Conservation (phyloP, 2,329 filamentous ascomycete genomes). For the Phaeosphaeriaceae sp. region DNA sequence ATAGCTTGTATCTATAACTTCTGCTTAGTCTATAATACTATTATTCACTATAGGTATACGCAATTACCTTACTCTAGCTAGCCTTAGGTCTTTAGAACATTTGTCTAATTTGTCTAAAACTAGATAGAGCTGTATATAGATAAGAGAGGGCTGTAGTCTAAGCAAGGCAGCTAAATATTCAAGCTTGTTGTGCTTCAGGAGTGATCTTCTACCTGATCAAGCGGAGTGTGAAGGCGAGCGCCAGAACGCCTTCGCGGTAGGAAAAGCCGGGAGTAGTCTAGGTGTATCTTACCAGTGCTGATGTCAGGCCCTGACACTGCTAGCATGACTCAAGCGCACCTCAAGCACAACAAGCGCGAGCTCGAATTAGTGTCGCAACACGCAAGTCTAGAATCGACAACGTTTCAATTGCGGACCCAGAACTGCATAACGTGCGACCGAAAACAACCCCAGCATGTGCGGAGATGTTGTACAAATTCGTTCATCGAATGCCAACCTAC, state of each 20-base stretch:
- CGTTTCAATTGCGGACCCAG: not conserved
- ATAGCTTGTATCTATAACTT: not conserved
- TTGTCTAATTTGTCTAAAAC: not conserved
- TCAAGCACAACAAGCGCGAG: not conserved
- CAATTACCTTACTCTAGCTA: not conserved
- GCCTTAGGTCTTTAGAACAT: not conserved
- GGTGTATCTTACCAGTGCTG: not conserved
- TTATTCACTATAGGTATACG: not conserved
- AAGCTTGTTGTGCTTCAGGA: not conserved
- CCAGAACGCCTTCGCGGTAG: not conserved
- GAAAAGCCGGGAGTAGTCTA: not conserved
- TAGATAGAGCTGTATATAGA: not conserved
- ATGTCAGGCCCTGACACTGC: not conserved
- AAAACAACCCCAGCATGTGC: not conserved
- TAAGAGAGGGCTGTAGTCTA: not conserved
- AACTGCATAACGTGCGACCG: not conserved
- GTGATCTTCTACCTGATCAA: not conserved
- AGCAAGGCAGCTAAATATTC: not conserved
- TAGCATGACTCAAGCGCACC: not conserved
- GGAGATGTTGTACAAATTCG: not conserved
- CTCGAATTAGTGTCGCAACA: not conserved
- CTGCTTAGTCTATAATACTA: not conserved
- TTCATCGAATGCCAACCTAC: not conserved
- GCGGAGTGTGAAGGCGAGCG: not conserved
- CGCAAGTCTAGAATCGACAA: not conserved